These are phyloP conservation scores for Fusarium udum DNA, from an alignment of 2,329 filamentous ascomycete species.

Conservation along the genomic window DNA sequence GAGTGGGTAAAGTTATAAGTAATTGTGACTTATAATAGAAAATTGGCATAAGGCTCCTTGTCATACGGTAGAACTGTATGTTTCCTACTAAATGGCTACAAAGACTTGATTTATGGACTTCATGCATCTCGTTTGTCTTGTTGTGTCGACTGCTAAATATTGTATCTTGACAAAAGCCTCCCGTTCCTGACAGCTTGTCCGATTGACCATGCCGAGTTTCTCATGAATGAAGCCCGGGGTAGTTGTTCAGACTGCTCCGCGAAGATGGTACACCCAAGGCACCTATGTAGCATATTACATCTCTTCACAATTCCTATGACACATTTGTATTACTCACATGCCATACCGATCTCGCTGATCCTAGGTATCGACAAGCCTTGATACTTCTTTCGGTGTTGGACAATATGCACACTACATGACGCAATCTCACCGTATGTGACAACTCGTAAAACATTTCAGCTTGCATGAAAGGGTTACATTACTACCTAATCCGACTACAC, in stretches of 20 bases:
- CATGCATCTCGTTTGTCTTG: rapidly evolving
- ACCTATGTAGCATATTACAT: not conserved
- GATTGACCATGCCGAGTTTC: no score
- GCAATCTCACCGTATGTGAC: not conserved
- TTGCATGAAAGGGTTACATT: not conserved
- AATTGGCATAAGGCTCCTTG: not conserved
- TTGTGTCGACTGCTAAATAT: rapidly evolving
- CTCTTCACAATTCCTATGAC: not conserved
- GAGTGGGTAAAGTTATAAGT: not conserved
- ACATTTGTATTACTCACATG: not conserved
- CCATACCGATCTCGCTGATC: no score
- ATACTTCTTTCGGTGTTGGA: not conserved
- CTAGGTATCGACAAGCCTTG: no score
- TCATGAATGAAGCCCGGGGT: no score
- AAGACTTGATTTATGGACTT: no score
- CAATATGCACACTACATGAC: not conserved
- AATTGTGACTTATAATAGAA: not conserved
- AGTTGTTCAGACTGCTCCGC: no score
- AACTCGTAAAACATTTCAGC: not conserved
- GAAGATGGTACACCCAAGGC: rapidly evolving
- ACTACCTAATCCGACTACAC: not conserved
- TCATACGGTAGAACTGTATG: not conserved
- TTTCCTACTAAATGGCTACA: rapidly evolving
- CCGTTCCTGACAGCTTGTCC: no score
- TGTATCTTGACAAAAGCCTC: no score